phyloP scores from a whole-genome alignment of 2,329 filamentous ascomycete species.

The Phialemonium atrogriseum region DNA sequence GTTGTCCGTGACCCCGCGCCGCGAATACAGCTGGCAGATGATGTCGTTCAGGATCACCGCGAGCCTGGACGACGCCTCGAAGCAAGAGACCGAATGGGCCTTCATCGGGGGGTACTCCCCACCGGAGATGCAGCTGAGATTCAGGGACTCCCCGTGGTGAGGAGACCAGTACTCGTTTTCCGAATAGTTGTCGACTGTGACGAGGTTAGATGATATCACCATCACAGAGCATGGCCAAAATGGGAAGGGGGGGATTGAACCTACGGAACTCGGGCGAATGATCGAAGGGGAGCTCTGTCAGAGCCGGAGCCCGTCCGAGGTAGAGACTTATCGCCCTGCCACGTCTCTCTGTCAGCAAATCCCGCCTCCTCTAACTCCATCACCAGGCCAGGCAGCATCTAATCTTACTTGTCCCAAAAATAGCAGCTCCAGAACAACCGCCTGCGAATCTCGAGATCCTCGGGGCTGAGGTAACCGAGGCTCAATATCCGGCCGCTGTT shows the following conservation, averaged over 20 bases:
- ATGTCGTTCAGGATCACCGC: slow-evolving; percentile 17
- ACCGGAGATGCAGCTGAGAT: slow-evolving; percentile 4
- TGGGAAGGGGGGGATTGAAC: neutral
- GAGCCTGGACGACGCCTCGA: slow-evolving; percentile 15
- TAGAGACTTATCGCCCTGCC: slow-evolving; percentile 15
- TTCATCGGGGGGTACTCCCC: slow-evolving; percentile 14
- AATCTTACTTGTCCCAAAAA: slow-evolving; percentile 20
- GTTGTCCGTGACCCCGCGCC: slow-evolving; percentile 4
- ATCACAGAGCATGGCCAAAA: neutral
- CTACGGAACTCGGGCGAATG: slow-evolving; percentile 5
- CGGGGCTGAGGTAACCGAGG: slow-evolving; percentile 13
- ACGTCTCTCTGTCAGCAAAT: no score
- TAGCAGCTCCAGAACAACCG: slow-evolving; percentile 19
- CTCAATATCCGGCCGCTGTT: slow-evolving; percentile 12
- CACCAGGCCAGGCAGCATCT: no score
- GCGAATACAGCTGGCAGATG: slow-evolving; percentile 12
- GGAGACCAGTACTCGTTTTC: slow-evolving; percentile 13
- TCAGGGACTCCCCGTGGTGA: slow-evolving; percentile 4
- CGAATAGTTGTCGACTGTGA: slow-evolving; percentile 12
- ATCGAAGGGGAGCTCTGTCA: slow-evolving; percentile 6
- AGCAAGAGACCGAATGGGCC: slow-evolving; percentile 15
- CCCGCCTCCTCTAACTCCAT: no score
- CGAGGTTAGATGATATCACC: neutral
- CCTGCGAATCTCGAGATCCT: slow-evolving; percentile 17
- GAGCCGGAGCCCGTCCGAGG: slow-evolving; percentile 14